Evolutionary conservation across 257 asterid genomes (phyloP), one percentile per base, ranked within the genome.

Genomic region (Plectranthus barbatus): DNA sequence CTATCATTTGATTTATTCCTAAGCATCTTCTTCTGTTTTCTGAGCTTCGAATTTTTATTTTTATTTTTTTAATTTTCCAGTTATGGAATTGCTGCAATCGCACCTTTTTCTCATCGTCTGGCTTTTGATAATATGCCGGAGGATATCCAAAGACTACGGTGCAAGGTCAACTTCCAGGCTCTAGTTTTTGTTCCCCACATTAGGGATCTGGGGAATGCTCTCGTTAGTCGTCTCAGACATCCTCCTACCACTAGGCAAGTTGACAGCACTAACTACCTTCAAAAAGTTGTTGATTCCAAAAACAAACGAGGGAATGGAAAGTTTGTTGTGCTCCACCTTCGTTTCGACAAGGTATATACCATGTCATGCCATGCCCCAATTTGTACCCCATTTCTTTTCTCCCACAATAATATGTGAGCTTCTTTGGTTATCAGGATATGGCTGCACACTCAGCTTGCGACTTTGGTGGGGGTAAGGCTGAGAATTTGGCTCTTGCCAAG

Each of bases 371-470:
- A n/a, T n/a, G n/a, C n/a, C n/a, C n/a, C n/a, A n/a, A n/a, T n/a
- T n/a, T n/a, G n/a, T n/a, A n/a, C n/a, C n/a, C n/a, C n/a, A n/a
- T n/a, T n/a, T n/a, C n/a, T n/a, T n/a, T n/a, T n/a, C n/a, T n/a
- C n/a, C n/a, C n/a, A n/a, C n/a, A n/a, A n/a, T n/a, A n/a, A n/a
- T n/a, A n/a, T n/a, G n/a, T n/a, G n/a, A n/a, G n/a, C n/a, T n/a
- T n/a, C n/a, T n/a, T 15, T 62, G 67, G 15, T 56, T 42, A 5
- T 26, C 70, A 91, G 98, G 98, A 92, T 63, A 92, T 92, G 98
- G 98, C 98, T 71, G 98, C 98, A 6, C 98, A 88, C 83, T 89
- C 98, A 13, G 97, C 98, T 19, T 92, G 98, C 49, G 98, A 92
- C 81, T 92, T 92, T 61, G 98, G 98, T 51, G 98, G 98, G 11